Base-by-base conservation (phyloP, 371 early-diverging fungal species). In the Conidiobolus incongruus region DNA sequence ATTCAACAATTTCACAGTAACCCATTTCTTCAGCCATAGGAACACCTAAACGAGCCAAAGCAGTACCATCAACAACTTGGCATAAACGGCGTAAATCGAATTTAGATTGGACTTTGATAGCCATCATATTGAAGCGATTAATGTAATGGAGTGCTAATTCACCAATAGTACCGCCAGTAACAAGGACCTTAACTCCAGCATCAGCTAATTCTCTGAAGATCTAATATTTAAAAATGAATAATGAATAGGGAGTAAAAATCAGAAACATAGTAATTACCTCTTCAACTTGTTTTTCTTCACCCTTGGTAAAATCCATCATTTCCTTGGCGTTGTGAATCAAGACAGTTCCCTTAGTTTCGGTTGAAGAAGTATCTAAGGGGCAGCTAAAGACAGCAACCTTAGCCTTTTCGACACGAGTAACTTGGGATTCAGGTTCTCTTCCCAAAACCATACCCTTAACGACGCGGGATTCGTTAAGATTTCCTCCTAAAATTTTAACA, bases 281-380 rank as follows among this genome's bases (percentile, higher is more conserved):
- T 58, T 80, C 80, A 48, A 83, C 64, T 47, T 77, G 75, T 50
- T 68, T 63, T 57, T 81, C 81, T 54, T 82, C 99, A 40, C 91
- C 97, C 62, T 86, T 89, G 47, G 83, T 79, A 58, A 93, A 99
- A 56, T 78, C 77, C 33, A 94, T 67, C 85, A 99, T 85, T 56
- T 98, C 98, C 45, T 79, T 67, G 43, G 98, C 97, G 55, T 83
- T 94, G 52, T 88, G 81, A 54, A 99, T 79, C 55, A 97, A 66
- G 31, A 99, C 95, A 4, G 98, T 97, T 35, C 98, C 98, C 72
- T 99, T 99, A 44, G 98, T 97, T 59, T 99, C 99, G 22, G 98
- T 94, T 57, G 89, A 78, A 15, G 81, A 65, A 47, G 93, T 78
- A 54, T 96, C 98, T 45, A 99, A 64, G 10, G 92, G 81, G 58